Conservation (phyloP, 169 alveolate genomes). For the Neospora caninum region DNA sequence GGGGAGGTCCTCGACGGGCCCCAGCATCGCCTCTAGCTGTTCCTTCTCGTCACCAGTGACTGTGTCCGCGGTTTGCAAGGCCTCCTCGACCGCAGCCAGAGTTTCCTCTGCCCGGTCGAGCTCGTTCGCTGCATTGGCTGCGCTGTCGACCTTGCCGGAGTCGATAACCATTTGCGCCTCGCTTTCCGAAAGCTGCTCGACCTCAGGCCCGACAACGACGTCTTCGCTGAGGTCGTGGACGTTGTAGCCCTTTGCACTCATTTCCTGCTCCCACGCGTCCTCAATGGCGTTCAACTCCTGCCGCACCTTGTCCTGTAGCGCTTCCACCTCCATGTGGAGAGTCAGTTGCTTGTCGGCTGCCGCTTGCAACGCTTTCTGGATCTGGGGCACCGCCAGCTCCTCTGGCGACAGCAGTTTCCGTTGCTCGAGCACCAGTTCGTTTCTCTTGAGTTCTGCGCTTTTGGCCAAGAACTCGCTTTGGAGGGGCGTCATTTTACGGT, state of each 20-base stretch:
- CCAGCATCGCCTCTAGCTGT: background rate
- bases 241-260: slow-evolving; percentile 36
- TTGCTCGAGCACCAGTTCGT: slow-evolving; percentile 10
- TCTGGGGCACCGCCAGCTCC: slow-evolving; percentile 31
- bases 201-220: slow-evolving; percentile 40
- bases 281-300: slow-evolving; percentile 38
- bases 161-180: background rate
- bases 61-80: background rate
- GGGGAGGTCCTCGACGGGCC: slow-evolving; percentile 2
- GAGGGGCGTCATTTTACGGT: background rate
- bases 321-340: slow-evolving; percentile 46
- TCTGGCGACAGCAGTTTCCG: slow-evolving; percentile 26
- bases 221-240: background rate
- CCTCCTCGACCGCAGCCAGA: background rate
- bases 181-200: slow-evolving; percentile 4
- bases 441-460: background rate
- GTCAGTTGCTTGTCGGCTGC: slow-evolving; percentile 9
- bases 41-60: background rate
- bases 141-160: background rate
- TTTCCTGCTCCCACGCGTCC: slow-evolving; percentile 37
- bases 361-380: background rate
- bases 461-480: background rate
- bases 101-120: background rate
- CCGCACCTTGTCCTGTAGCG: slow-evolving; percentile 31
- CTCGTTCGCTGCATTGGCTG: background rate